A percentile compares a stretch with the other conserved stretches of the same genome.
Evolutionary conservation across 2,329 filamentous ascomycete genomes (phyloP).

Genomic region (Pseudogymnoascus sp.): DNA sequence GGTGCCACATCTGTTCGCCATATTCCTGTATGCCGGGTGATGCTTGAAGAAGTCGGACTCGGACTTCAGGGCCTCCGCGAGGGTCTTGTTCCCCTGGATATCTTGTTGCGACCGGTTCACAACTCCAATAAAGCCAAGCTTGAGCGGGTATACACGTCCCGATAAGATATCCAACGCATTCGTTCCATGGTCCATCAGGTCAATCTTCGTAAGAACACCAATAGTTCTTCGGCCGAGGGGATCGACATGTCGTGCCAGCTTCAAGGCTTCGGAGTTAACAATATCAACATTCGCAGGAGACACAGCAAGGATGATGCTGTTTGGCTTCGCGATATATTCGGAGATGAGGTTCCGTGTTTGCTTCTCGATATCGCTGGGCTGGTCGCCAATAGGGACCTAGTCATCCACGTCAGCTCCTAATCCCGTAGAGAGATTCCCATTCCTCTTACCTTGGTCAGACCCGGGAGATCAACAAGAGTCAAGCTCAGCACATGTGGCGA

Average conservation of each 20-base stretch:
- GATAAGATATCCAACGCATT: conserved; percentile 98
- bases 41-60: conserved; percentile 95
- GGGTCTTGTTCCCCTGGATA: conserved; percentile 91
- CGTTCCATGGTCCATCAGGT: conserved; percentile 97
- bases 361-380: conserved; percentile 96
- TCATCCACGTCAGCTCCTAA: background rate
- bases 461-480: conserved; percentile 90
- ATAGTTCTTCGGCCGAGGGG: conserved; percentile 90
- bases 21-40: conserved; percentile 94
- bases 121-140: conserved; percentile 94
- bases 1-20: conserved; percentile 86
- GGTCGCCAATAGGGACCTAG: conserved; percentile 90
- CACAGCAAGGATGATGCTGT: conserved; percentile 94
- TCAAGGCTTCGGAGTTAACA: conserved; percentile 95
- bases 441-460: conserved; percentile 72
- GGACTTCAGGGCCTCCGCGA: conserved; percentile 80
- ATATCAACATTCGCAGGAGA: conserved; percentile 97
- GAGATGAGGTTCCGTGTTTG: conserved; percentile 94
- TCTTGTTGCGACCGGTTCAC: conserved; percentile 98
- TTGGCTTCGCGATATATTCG: conserved; percentile 97
- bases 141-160: conserved; percentile 90
- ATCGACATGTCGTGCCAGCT: conserved; percentile 94
- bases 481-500: conserved; percentile 94
- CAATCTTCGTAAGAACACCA: conserved; percentile 91
- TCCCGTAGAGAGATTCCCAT: background rate